Evolutionary conservation across 2,329 filamentous ascomycete species (phyloP).

Genomic region (Fusarium sp.): DNA sequence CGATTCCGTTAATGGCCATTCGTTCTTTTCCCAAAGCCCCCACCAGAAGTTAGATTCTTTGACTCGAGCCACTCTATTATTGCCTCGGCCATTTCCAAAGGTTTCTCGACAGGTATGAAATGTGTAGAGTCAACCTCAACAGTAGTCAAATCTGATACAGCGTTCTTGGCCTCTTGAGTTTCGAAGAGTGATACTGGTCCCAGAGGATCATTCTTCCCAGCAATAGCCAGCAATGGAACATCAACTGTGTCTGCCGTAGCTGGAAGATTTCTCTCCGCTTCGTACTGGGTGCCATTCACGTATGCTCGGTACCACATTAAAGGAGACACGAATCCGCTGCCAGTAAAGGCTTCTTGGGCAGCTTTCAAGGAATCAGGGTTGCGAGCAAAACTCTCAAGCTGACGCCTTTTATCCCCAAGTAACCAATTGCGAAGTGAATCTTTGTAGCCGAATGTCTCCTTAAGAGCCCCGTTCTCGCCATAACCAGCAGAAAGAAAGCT

Average conservation of each 20-base stretch:
- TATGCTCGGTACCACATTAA: neutral
- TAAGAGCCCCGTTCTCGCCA: neutral
- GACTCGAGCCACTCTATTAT: too few relatives aligned
- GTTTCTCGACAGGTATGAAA: too few relatives aligned
- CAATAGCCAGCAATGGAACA: too few relatives aligned
- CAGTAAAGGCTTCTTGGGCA: neutral
- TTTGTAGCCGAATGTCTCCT: neutral
- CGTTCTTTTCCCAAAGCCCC: too few relatives aligned
- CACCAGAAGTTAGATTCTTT: too few relatives aligned
- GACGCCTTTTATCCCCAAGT: neutral
- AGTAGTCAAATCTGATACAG: too few relatives aligned
- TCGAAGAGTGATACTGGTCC: too few relatives aligned
- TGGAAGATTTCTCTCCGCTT: neutral
- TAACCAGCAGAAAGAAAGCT: neutral
- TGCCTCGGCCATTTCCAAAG: too few relatives aligned
- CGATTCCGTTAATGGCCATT: too few relatives aligned
- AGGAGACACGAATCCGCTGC: neutral
- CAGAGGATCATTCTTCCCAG: too few relatives aligned
- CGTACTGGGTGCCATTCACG: neutral
- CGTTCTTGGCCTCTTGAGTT: too few relatives aligned
- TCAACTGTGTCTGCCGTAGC: neutral
- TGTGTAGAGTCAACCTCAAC: too few relatives aligned
- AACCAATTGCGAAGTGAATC: neutral
- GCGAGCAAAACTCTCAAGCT: neutral
- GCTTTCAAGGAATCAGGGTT: neutral